Conservation (phyloP, 2,329 filamentous ascomycete species). For the Colletotrichum somersetense region DNA sequence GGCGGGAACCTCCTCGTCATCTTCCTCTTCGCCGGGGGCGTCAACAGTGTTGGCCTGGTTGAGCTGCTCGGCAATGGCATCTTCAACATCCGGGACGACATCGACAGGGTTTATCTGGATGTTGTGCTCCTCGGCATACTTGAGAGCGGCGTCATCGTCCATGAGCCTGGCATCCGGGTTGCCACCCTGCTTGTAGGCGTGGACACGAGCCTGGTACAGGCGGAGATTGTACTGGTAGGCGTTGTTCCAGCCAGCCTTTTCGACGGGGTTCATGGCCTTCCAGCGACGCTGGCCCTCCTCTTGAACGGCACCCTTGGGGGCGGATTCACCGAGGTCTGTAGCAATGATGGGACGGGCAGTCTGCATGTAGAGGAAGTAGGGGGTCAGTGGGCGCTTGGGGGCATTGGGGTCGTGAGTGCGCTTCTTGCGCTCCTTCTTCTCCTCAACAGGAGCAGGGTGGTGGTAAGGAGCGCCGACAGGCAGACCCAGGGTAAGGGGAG, state of each 20-base stretch:
- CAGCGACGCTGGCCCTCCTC: slow-evolving; percentile 89
- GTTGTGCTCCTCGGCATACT: slow-evolving; percentile 70
- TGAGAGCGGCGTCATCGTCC: slow-evolving; percentile 70
- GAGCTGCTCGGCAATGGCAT: slow-evolving; percentile 71
- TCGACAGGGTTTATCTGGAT: slow-evolving; percentile 67
- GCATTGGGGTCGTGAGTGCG: slow-evolving; percentile 90
- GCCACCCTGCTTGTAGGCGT: slow-evolving; percentile 73
- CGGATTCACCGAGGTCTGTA: slow-evolving; percentile 78
- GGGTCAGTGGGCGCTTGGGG: slow-evolving; percentile 92
- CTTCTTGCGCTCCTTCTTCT: slow-evolving; percentile 93
- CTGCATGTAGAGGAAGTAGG: slow-evolving; percentile 96
- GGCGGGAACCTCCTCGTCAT: slow-evolving; percentile 54
- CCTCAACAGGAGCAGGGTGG: slow-evolving; percentile 63
- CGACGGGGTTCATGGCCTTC: slow-evolving; percentile 78
- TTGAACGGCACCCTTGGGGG: slow-evolving; percentile 87
- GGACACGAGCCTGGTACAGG: slow-evolving; percentile 74
- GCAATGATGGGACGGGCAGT: slow-evolving; percentile 87
- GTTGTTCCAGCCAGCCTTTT: slow-evolving; percentile 79
- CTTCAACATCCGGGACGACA: slow-evolving; percentile 59
- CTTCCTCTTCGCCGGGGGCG: slow-evolving; percentile 58
- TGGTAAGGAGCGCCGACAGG: slow-evolving; percentile 25
- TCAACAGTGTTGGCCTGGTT: slow-evolving; percentile 57
- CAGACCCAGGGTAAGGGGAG: slow-evolving; percentile 48
- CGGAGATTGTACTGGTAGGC: slow-evolving; percentile 77
- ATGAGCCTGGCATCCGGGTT: slow-evolving; percentile 71